These are phyloP conservation scores for Castanea sativa DNA, from an alignment of 306 rosid genomes.

Conservation along the genomic window DNA sequence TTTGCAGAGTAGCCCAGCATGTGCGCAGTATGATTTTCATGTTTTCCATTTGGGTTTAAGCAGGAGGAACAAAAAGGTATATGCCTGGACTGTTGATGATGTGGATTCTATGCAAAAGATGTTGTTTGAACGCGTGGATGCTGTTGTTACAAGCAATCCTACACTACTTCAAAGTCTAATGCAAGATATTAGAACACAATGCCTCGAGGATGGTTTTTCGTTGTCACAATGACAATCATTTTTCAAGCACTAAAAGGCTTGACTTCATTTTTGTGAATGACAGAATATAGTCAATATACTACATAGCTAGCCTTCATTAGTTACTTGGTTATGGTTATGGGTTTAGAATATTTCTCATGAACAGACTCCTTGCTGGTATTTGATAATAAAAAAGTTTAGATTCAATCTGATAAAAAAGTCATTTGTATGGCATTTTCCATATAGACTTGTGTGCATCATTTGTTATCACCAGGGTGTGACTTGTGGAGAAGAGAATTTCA, in stretches of 20 bases:
- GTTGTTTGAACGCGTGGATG: conserved; percentile 74
- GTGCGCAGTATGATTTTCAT: conserved; percentile 10
- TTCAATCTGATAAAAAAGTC: no score
- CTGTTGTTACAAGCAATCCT: conserved; percentile 79
- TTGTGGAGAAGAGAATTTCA: no score
- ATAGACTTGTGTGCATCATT: no score
- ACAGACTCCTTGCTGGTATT: background rate
- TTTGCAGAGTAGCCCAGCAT: background rate
- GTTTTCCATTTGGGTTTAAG: conserved; percentile 11
- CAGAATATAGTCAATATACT: background rate
- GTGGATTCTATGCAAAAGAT: conserved; percentile 60
- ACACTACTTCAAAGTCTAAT: conserved; percentile 61
- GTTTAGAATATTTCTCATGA: background rate
- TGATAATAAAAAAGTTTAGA: no score
- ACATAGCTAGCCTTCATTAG: background rate
- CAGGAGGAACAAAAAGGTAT: conserved; percentile 79
- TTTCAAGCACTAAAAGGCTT: conserved; percentile 1
- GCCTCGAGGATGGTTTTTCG: conserved; percentile 79
- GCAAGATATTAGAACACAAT: conserved; percentile 62
- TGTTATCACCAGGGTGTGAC: no score
- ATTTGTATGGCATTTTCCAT: no score
- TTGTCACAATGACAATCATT: conserved; percentile 31
- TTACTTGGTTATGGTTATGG: background rate
- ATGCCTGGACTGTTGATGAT: conserved; percentile 93
- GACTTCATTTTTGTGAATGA: conserved; percentile 2